Evolutionary conservation across 306 rosid species (phyloP).

Genomic region (Nissolia schottii): DNA sequence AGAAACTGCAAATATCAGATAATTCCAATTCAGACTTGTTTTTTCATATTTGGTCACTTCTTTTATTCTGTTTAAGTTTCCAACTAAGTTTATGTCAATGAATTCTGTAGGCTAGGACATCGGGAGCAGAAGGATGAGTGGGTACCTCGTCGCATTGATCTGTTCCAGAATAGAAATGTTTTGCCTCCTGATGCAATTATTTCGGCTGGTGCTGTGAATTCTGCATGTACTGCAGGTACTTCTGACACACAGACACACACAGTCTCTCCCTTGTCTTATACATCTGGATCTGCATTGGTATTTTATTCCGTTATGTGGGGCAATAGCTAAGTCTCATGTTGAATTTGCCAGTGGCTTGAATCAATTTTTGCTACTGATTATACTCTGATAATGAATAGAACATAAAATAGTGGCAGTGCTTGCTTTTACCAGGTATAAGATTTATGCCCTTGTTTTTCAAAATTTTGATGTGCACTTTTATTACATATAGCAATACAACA

Average conservation of each 20-base stretch:
- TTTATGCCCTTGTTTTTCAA: not conserved
- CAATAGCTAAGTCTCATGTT: not conserved
- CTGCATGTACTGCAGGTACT: slow-evolving; percentile 92
- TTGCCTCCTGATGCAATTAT: slow-evolving; percentile 77
- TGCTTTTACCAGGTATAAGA: not conserved
- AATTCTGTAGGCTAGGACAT: slow-evolving; percentile 81
- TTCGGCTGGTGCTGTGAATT: slow-evolving; percentile 89
- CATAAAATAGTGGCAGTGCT: not conserved
- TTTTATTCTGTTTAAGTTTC: not conserved
- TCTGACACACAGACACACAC: not conserved
- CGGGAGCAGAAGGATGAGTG: slow-evolving; percentile 99
- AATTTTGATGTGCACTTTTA: not conserved
- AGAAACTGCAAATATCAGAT: slow-evolving; percentile 12
- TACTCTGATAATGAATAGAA: not conserved
- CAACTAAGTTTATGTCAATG: not conserved
- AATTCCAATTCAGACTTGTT: not conserved
- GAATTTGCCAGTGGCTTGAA: not conserved
- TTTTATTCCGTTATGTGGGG: not conserved
- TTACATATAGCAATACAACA: not conserved
- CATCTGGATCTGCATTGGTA: not conserved
- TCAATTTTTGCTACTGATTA: not conserved
- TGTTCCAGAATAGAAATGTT: slow-evolving; percentile 65
- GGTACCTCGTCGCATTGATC: slow-evolving; percentile 84
- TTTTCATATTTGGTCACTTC: not conserved
- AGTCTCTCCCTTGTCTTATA: not conserved